Base-by-base conservation (phyloP, 352 stramenopile genomes). In the Pythium dissimile region DNA sequence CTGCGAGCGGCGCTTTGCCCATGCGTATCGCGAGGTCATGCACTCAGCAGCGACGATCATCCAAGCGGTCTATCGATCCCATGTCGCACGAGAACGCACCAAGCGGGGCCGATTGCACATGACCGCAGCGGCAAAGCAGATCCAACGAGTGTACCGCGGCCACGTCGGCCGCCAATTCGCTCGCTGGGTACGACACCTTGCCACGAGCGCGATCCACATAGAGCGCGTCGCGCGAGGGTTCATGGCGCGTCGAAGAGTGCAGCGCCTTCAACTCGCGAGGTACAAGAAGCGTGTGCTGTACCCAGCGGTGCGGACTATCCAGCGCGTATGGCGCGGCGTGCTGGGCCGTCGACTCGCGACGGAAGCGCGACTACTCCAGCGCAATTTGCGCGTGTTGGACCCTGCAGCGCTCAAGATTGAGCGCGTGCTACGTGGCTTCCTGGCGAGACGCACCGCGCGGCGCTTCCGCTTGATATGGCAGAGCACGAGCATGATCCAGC, bases 41-140 rank as follows among this genome's bases (percentile, higher is more conserved):
- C 75, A 71, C 7, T 87, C 77, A 30, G 84, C 84, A 11, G 50
- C 59, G 9, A 55, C 85, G 18, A 73, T 90, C 46, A 69, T 90
- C 15, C 84, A 93, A 62, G 83, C 81, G 0, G 75, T 89, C 3
- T 89, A 76, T 57, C 79, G 80, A 9, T 82, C 75, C 7, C 73
- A 75, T 23, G 59, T 70, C 3, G 86, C 74, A 2, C 65, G 80
- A 23, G 42, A 69, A 31, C 32, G 59, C 6, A 90, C 80, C 0
- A 72, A 69, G 10, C 46, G 28, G 5, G 49, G 82, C 5, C 61
- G 67, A 5, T 30, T 37, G 11, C 37, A 15, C 7, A 83, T 86
- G 57, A 16, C 59, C 0, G 7, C 23, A 0, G 72, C 69, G 2
- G 67, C 73, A 11, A 16, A 74, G 0, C 18, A 59, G 11, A 70